A percentile compares a stretch with the other conserved stretches of the same genome.
Conservation (phyloP, 2,329 filamentous ascomycete species). For the Aspergillus alliaceus region DNA sequence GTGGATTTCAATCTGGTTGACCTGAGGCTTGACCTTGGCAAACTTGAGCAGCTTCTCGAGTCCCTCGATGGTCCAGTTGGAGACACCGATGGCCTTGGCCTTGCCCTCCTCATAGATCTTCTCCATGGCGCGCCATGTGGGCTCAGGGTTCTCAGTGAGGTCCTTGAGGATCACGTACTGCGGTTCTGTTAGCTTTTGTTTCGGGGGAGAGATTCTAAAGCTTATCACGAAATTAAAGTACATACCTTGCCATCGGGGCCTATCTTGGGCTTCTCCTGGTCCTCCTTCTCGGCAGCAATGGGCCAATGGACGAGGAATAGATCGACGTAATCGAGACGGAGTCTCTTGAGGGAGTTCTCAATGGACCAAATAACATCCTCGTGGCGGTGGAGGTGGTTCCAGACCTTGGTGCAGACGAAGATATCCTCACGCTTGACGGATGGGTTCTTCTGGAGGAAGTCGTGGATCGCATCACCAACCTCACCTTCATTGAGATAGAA, state of each 20-base stretch:
- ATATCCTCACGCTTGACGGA: conserved; percentile 51
- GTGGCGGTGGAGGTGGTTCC: conserved; percentile 53
- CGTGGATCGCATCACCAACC: conserved; percentile 53
- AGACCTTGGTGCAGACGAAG: conserved; percentile 55
- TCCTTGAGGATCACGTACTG: conserved; percentile 63
- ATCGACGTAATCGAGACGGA: conserved; percentile 71
- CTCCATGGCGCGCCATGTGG: conserved; percentile 68
- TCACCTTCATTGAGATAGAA: conserved; percentile 56
- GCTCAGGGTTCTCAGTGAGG: conserved; percentile 63
- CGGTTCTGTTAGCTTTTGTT: not conserved
- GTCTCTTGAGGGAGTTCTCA: conserved; percentile 60
- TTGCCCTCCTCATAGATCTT: conserved; percentile 60
- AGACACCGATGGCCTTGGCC: conserved; percentile 72
- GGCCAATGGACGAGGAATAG: conserved; percentile 62
- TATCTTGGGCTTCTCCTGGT: conserved; percentile 48
- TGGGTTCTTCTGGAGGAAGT: conserved; percentile 53
- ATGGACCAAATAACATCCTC: conserved; percentile 54
- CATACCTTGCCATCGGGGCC: conserved; percentile 53
- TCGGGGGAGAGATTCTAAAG: not conserved
- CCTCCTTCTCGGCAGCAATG: conserved; percentile 52
- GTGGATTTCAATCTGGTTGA: conserved; percentile 50
- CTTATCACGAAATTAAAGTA: not conserved
- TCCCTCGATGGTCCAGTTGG: conserved; percentile 65
- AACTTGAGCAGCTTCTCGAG: conserved; percentile 47
- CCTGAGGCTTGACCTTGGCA: conserved; percentile 43